Evolutionary conservation across 768 basidiomycete genomes (phyloP), one percentile per base, ranked within the genome.

Genomic region (Panaeolus papilionaceus): DNA sequence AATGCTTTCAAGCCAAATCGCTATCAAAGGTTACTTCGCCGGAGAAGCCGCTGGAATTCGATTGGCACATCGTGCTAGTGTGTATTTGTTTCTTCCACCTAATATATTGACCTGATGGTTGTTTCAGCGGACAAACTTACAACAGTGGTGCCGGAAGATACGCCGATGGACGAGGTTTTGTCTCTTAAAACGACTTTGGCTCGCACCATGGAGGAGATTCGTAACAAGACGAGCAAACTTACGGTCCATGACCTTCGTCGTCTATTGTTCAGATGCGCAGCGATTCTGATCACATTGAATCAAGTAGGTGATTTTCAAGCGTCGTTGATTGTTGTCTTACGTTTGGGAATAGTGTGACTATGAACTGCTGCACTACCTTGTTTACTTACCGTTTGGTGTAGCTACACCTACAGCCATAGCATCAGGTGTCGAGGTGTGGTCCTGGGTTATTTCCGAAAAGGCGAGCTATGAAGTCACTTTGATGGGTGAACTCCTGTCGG

Each of bases 391-490:
- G 0, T 93, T 99, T 72, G 91, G 93, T 66, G 90, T 93, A 2
- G 94, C 94, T 69, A 96, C 93, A 0, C 94, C 96, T 0, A 82
- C 93, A 4, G 89, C 95, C 0, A 88, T 98, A 66, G 86, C 93
- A 16, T 88, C 93, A 1, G 96, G 94, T 0, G 90, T 96, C 49
- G 96, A 99, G 74, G 91, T 92, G 10, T 99, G 98, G 98, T 95
- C 92, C 3, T 98, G 96, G 96, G 85, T 98, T 0, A 92, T 98
- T 64, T 89, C 93, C 14, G 93, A 97, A 75, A 88, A 93, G 67
- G 90, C 93, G 0, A 86, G 86, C 61, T 82, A 92, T 11, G 96
- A 98, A 77, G 87, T 96, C 61, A 88, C 90, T 2, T 78, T 98
- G 20, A 92, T 98, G 85, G 82, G 88, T 4, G 96, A 98, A 73